Conservation (phyloP, 495 filamentous ascomycete genomes). For the Stereocaulon alpinum region DNA sequence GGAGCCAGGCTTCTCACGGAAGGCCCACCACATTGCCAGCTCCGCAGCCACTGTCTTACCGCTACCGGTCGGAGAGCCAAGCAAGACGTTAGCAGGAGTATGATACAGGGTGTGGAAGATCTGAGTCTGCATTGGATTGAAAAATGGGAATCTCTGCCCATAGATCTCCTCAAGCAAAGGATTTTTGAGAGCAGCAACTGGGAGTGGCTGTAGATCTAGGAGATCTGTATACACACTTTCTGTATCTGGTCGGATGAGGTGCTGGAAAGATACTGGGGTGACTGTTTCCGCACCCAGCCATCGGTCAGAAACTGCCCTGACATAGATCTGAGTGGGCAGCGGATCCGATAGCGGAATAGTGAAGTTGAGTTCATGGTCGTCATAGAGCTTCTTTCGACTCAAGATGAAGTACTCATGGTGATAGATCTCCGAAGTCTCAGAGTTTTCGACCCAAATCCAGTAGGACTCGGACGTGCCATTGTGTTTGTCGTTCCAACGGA, state of each 20-base stretch:
- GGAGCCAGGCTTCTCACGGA: conserved; percentile 86
- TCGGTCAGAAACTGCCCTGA: conserved; percentile 84
- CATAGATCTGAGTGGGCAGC: conserved; percentile 87
- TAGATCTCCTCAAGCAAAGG: conserved; percentile 81
- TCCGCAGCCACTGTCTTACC: conserved; percentile 96
- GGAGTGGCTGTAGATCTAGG: conserved; percentile 81
- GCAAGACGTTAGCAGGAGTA: conserved; percentile 77
- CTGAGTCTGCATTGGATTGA: conserved; percentile 99
- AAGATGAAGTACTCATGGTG: conserved; percentile 97
- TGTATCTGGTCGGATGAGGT: conserved; percentile 93
- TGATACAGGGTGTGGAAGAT: conserved; percentile 95
- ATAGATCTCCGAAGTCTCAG: conserved; percentile 93
- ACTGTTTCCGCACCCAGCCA: conserved; percentile 98
- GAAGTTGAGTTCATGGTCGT: conserved; percentile 94
- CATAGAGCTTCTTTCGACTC: conserved; percentile 74
- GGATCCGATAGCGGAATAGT: conserved; percentile 93
- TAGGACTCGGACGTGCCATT: conserved; percentile 92
- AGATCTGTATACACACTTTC: conserved; percentile 95
- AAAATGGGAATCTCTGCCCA: conserved; percentile 77
- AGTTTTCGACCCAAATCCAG: conserved; percentile 98
- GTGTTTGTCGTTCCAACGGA: conserved; percentile 90
- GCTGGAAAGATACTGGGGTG: conserved; percentile 89
- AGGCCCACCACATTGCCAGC: conserved; percentile 99
- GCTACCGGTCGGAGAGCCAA: conserved; percentile 95
- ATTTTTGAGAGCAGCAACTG: conserved; percentile 80